Evolutionary conservation across 2,329 filamentous ascomycete genomes (phyloP).

Genomic region (Fusarium virguliforme): DNA sequence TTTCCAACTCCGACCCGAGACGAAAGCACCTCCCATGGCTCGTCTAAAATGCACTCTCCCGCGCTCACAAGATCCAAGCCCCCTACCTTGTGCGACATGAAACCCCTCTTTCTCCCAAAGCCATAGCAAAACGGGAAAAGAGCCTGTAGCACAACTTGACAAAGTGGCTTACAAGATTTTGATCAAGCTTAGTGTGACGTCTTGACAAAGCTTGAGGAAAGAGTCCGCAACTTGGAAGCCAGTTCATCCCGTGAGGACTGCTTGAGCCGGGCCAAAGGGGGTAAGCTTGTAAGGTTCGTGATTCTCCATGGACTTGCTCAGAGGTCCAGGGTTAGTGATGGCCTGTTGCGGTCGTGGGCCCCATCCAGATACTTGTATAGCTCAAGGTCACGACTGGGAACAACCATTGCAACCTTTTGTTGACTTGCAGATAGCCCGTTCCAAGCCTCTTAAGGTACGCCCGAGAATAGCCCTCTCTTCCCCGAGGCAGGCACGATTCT

Average conservation of each 20-base stretch:
- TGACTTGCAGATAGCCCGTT: no score
- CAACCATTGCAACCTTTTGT: not conserved
- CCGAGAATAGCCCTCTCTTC: not conserved
- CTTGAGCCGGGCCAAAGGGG: not conserved
- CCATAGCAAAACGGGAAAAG: not conserved
- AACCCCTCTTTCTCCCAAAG: not conserved
- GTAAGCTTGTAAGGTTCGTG: not conserved
- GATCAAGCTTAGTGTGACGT: no score
- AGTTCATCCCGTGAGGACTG: not conserved
- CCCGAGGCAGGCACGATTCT: not conserved
- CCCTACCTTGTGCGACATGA: constrained; percentile 12
- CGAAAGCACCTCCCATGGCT: not conserved
- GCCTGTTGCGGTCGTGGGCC: not conserved
- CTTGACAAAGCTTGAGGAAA: no score
- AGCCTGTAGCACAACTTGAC: not conserved
- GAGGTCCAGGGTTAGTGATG: not conserved
- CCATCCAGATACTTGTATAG: no score
- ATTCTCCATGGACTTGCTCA: not conserved
- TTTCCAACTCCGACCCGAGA: not conserved
- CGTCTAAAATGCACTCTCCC: constrained; percentile 27
- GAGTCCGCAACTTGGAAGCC: no score
- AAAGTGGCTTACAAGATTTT: not conserved
- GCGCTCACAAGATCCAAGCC: constrained; percentile 23
- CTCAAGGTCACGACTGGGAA: no score
- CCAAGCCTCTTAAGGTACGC: not conserved